A percentile compares a stretch with the other conserved stretches of the same genome.
phyloP scores from a whole-genome alignment of 768 basidiomycete genomes.

The Leucocoprinus leucothites region DNA sequence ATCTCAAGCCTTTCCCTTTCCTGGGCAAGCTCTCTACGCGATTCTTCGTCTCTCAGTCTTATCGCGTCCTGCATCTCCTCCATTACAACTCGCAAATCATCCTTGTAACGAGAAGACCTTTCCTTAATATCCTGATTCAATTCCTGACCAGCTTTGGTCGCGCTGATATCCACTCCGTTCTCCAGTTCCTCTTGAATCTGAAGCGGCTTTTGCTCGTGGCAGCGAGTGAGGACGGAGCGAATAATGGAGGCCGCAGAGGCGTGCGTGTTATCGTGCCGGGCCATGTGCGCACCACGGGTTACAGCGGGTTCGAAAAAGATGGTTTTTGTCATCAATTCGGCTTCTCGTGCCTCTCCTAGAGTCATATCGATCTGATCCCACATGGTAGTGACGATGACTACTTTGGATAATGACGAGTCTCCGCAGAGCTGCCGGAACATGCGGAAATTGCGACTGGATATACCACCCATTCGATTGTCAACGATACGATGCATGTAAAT shows the following conservation, averaged over 20 bases:
- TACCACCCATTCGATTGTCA: slow-evolving; percentile 41
- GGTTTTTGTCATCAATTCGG: slow-evolving; percentile 30
- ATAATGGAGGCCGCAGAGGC: slow-evolving; percentile 41
- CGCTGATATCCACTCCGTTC: slow-evolving; percentile 40
- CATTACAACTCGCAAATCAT: slow-evolving; percentile 45
- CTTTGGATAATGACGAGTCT: slow-evolving; percentile 39
- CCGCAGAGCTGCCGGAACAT: slow-evolving; percentile 49
- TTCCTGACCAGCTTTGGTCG: slow-evolving; percentile 54
- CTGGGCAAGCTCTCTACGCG: slow-evolving; percentile 38
- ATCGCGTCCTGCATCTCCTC: slow-evolving; percentile 46
- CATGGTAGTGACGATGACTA: slow-evolving; percentile 47
- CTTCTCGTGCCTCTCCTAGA: slow-evolving; percentile 37
- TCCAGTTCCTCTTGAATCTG: slow-evolving; percentile 55
- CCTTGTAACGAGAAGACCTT: slow-evolving; percentile 41
- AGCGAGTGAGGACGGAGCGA: slow-evolving; percentile 29
- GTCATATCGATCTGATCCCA: slow-evolving; percentile 36
- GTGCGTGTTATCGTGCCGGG: slow-evolving; percentile 34
- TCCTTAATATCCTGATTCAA: slow-evolving; percentile 46
- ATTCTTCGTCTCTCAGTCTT: slow-evolving; percentile 43
- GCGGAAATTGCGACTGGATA: slow-evolving; percentile 40
- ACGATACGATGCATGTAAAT: slow-evolving; percentile 50
- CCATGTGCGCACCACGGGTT: slow-evolving; percentile 40
- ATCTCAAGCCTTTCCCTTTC: slow-evolving; percentile 40
- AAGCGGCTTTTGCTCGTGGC: slow-evolving; percentile 34
- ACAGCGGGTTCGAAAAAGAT: slow-evolving; percentile 48